Base-by-base conservation (phyloP, 2,329 filamentous ascomycete species). In the Ophiostoma pallidulum region DNA sequence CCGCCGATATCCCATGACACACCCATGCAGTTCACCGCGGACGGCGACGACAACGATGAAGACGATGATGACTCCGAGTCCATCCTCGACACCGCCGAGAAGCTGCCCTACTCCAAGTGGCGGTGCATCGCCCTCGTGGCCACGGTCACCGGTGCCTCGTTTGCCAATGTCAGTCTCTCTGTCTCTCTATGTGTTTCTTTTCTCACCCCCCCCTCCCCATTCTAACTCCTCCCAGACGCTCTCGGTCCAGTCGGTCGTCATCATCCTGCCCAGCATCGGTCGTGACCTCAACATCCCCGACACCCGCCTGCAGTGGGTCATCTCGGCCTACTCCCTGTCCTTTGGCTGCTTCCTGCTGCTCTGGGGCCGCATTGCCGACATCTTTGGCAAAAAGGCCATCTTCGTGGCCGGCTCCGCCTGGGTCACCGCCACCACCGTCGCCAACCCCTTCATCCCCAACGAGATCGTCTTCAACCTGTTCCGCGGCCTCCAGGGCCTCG, bases 401-500 rank as follows among this genome's bases (percentile, higher is more conserved):
- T 85, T 84, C 61, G 70, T 84, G 24, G 67, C 68, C 50, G 81
- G 80, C 0, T 80, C 78, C 2, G 70, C 74, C 7, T 84, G 80
- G 72, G 73, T 84, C 7, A 75, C 79, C 0, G 60, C 72, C 1
- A 73, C 74, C 0, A 75, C 77, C 3, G 67, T 80, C 4, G 66
- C 73, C 12, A 79, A 80, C 51, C 79, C 82, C 0, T 84, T 86
- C 56, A 61, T 83, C 13, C 73, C 72, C 0, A 78, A 78, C 51
- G 82, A 86, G 60, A 79, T 86, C 7, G 75, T 72, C 6, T 84
- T 86, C 58, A 73, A 84, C 58, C 49, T 85, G 2, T 77, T 86
- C 55, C 70, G 82, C 3, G 82, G 74, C 0, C 64, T 86, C 8
- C 80, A 85, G 53, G 82, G 82, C 2, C 60, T 86, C 45, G 81